phyloP scores from a whole-genome alignment of 179 eudicot species.

The Drosera spatulata region DNA sequence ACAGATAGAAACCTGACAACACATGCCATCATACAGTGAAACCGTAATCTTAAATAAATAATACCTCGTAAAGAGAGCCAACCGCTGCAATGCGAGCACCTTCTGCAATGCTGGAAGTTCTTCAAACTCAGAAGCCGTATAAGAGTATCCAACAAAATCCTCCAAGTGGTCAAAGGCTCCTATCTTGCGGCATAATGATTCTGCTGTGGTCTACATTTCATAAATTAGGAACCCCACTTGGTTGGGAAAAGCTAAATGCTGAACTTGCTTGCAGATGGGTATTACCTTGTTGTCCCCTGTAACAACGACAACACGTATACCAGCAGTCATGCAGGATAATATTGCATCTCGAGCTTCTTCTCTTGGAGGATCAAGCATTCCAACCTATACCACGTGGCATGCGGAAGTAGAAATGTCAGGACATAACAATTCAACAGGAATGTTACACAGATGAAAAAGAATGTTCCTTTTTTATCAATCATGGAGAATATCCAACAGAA shows the following conservation, averaged over 20 bases:
- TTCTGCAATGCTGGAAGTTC: slow-evolving; percentile 87
- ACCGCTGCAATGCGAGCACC: slow-evolving; percentile 74
- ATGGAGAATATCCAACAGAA: too few species aligned
- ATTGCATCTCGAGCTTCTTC: slow-evolving; percentile 87
- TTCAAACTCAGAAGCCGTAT: slow-evolving; percentile 97
- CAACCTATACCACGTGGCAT: slow-evolving; percentile 41
- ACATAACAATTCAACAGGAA: too few species aligned
- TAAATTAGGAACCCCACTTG: slow-evolving; percentile 9
- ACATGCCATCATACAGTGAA: not conserved
- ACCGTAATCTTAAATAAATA: not conserved
- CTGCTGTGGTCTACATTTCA: slow-evolving; percentile 71
- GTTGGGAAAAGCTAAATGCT: not conserved
- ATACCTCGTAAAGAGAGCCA: slow-evolving; percentile 87
- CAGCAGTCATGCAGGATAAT: slow-evolving; percentile 90
- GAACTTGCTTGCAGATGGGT: not conserved
- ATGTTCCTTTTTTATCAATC: too few species aligned
- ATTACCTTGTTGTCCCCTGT: slow-evolving; percentile 99
- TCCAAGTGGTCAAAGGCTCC: slow-evolving; percentile 92
- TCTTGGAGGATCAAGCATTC: slow-evolving; percentile 99
- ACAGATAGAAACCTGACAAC: too few species aligned
- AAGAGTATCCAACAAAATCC: slow-evolving; percentile 77
- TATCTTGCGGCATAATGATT: slow-evolving; percentile 77
- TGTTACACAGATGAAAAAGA: too few species aligned
- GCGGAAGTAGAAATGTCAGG: not conserved
- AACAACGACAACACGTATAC: slow-evolving; percentile 96